Conservation (phyloP, 2,329 filamentous ascomycete genomes). For the Furcasterigmium furcatum region DNA sequence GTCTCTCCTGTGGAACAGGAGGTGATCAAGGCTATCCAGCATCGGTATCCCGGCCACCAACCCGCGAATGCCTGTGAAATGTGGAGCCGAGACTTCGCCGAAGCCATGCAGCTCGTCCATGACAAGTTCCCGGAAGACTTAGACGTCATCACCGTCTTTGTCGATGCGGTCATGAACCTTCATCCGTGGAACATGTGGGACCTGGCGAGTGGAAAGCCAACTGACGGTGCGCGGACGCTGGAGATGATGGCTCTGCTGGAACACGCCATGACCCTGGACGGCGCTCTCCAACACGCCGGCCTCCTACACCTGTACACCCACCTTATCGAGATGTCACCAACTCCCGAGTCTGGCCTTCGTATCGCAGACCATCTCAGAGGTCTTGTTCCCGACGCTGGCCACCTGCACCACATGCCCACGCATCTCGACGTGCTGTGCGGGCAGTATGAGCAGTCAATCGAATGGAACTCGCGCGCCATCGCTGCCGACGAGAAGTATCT, state of each 20-base stretch:
- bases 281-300: constrained; percentile 59
- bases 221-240: constrained; percentile 12
- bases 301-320: constrained; percentile 75
- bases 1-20: constrained; percentile 54
- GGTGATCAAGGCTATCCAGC: constrained; percentile 59
- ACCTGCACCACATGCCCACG: constrained; percentile 73
- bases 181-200: constrained; percentile 45
- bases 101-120: constrained; percentile 34
- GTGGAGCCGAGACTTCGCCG: constrained; percentile 55
- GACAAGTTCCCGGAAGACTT: constrained; percentile 33
- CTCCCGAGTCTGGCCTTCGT: constrained; percentile 59
- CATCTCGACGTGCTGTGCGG: constrained; percentile 74
- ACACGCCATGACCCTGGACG: constrained; percentile 45
- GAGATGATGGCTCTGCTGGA: constrained; percentile 28
- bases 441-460: constrained; percentile 64
- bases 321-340: constrained; percentile 72
- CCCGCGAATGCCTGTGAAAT: constrained; percentile 36
- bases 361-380: constrained; percentile 60
- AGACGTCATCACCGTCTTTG: constrained; percentile 29
- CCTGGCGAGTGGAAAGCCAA: constrained; percentile 22
- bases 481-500: constrained; percentile 66
- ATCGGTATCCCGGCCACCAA: constrained; percentile 55
- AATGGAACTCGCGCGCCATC: constrained; percentile 65
- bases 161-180: constrained; percentile 44
- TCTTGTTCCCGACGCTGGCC: constrained; percentile 66